Conservation (phyloP, 495 filamentous ascomycete species). For the Penicillium lagena region DNA sequence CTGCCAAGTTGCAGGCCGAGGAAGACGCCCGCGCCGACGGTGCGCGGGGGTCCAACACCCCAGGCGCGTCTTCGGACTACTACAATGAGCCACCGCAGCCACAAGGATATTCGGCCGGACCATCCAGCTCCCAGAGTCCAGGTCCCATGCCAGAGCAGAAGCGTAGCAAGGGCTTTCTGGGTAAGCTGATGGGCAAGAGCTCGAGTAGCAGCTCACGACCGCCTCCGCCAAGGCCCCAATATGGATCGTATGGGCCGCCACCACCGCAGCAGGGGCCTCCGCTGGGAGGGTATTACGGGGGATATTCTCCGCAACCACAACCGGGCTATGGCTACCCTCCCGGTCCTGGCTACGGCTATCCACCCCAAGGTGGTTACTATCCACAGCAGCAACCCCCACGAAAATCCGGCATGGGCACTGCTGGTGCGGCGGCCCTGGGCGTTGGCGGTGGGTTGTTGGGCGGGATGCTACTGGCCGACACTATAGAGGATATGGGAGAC, state of each 20-base stretch:
- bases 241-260: conserved; percentile 11
- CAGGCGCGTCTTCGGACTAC: conserved; percentile 37
- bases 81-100: conserved; percentile 29
- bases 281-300: conserved; percentile 21
- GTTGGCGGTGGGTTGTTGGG: conserved; percentile 71
- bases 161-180: conserved; percentile 35
- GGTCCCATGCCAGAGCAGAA: conserved; percentile 19
- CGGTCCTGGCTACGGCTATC: conserved; percentile 28
- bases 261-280: conserved; percentile 13
- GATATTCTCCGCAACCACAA: conserved; percentile 32
- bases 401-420: conserved; percentile 51
- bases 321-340: conserved; percentile 28
- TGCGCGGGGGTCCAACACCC: conserved; percentile 3
- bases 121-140: conserved; percentile 8
- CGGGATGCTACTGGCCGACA: conserved; percentile 60
- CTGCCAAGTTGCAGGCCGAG: conserved; percentile 73
- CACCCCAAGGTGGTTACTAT: conserved; percentile 23
- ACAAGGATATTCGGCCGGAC: conserved; percentile 19
- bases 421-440: conserved; percentile 68
- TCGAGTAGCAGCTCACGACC: conserved; percentile 15
- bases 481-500: conserved; percentile 44
- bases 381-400: conserved; percentile 27
- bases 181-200: conserved; percentile 44
- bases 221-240: conserved; percentile 18
- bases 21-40: conserved; percentile 58